Percentiles rank a stretch among this genome's conserved stretches.
These are phyloP conservation scores for Fusarium verrucosum DNA, from an alignment of 2,329 filamentous ascomycete species.

Conservation along the genomic window DNA sequence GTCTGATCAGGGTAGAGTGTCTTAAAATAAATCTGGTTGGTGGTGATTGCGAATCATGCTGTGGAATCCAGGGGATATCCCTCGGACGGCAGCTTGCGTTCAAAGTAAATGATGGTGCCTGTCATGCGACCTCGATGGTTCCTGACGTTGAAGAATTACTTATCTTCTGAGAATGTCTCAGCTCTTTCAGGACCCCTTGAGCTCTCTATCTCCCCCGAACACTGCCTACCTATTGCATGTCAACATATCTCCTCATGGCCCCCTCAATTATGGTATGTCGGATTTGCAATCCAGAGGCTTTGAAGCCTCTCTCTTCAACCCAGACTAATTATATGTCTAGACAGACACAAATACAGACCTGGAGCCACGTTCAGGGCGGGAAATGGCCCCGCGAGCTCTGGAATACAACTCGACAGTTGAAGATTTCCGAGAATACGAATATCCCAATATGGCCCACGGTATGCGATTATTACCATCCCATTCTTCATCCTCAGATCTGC, in stretches of 20 bases:
- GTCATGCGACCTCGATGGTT: neutral
- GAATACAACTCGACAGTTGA: conserved; percentile 42
- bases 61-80: no score
- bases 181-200: neutral
- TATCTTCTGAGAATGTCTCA: conserved; percentile 2
- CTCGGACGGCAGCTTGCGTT: neutral
- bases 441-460: conserved; percentile 44
- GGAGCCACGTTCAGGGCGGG: conserved; percentile 15
- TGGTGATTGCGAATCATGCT: no score
- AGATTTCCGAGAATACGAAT: conserved; percentile 41
- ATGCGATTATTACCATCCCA: neutral
- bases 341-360: conserved; percentile 14
- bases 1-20: neutral
- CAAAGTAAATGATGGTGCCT: neutral
- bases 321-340: conserved; percentile 8
- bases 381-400: conserved; percentile 21
- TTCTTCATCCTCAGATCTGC: neutral
- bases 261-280: conserved; percentile 32
- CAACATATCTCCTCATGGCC: conserved; percentile 4
- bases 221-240: neutral
- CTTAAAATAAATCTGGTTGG: neutral
- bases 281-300: neutral
- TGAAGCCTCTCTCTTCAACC: neutral
- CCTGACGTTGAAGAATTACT: neutral
- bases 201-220: neutral